A percentile compares a stretch with the other conserved stretches of the same genome.
Evolutionary conservation across 2,329 filamentous ascomycete genomes (phyloP).

Genomic region (Penicillium brasilianum): DNA sequence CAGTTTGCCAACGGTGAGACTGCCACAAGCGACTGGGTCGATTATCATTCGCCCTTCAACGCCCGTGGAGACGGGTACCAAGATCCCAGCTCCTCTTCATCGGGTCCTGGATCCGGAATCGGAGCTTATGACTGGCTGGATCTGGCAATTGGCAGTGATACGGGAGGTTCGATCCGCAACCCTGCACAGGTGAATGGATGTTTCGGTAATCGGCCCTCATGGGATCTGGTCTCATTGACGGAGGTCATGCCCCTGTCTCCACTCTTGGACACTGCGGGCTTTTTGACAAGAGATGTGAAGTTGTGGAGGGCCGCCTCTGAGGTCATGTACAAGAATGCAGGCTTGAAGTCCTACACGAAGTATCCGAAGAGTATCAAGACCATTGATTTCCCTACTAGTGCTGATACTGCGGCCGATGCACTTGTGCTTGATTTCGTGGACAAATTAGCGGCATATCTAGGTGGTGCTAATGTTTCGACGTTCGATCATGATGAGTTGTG

Average conservation of each 20-base stretch:
- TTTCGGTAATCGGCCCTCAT: constrained; percentile 57
- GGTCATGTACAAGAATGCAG: constrained; percentile 50
- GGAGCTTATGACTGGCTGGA: constrained; percentile 52
- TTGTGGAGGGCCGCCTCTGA: constrained; percentile 27
- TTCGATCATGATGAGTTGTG: neutral
- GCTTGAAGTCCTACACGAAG: constrained; percentile 32
- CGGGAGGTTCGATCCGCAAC: constrained; percentile 48
- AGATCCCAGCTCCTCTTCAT: constrained; percentile 31
- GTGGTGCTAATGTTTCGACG: neutral
- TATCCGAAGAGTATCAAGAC: constrained; percentile 35
- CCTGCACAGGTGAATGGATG: constrained; percentile 56
- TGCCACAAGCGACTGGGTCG: constrained; percentile 40
- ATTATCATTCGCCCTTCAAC: constrained; percentile 47
- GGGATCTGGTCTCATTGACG: constrained; percentile 53
- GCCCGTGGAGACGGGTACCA: constrained; percentile 44
- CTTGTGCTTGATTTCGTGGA: neutral
- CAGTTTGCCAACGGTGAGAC: constrained; percentile 43
- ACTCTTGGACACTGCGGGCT: constrained; percentile 52
- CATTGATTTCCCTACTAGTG: neutral
- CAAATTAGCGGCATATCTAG: neutral
- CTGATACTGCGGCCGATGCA: neutral
- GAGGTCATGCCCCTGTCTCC: constrained; percentile 55
- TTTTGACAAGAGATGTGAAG: constrained; percentile 40
- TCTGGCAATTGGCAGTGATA: constrained; percentile 55
- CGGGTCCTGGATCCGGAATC: constrained; percentile 34